Evolutionary conservation across 257 asterid species (phyloP).

Genomic region (Rauvolfia tetraphylla): DNA sequence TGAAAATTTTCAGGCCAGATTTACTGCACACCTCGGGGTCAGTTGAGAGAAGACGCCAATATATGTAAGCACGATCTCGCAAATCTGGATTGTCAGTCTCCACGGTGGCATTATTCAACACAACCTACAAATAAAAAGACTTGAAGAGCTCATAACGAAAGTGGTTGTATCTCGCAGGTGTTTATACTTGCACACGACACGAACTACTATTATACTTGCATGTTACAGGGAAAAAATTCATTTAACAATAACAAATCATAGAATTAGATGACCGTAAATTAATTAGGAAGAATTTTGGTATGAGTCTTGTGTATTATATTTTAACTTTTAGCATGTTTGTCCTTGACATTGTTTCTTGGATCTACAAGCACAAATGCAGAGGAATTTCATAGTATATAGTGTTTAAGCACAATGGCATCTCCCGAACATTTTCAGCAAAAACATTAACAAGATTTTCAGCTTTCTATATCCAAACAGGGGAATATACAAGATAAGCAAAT

Average conservation of each 20-base stretch:
- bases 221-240: too few species aligned
- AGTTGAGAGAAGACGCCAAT: slow-evolving; percentile 99
- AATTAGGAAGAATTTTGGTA: not conserved
- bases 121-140: slow-evolving; percentile 53
- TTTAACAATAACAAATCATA: too few species aligned
- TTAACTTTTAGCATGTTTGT: not conserved
- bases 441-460: not conserved
- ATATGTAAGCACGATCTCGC: slow-evolving; percentile 98
- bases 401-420: too few species aligned
- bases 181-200: not conserved
- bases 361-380: not conserved
- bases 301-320: not conserved
- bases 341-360: not conserved
- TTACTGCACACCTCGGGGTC: slow-evolving; percentile 84
- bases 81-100: slow-evolving; percentile 99
- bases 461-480: not conserved
- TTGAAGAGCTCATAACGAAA: too few species aligned
- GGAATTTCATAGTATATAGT: not conserved
- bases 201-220: not conserved
- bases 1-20: not conserved
- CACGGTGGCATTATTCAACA: slow-evolving; percentile 94
- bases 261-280: too few species aligned
- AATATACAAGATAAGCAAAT: not conserved
- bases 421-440: not conserved
- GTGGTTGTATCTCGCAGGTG: not conserved